These are phyloP conservation scores for Hypoxylon rubiginosum DNA, from an alignment of 2,329 filamentous ascomycete species.

Conservation along the genomic window DNA sequence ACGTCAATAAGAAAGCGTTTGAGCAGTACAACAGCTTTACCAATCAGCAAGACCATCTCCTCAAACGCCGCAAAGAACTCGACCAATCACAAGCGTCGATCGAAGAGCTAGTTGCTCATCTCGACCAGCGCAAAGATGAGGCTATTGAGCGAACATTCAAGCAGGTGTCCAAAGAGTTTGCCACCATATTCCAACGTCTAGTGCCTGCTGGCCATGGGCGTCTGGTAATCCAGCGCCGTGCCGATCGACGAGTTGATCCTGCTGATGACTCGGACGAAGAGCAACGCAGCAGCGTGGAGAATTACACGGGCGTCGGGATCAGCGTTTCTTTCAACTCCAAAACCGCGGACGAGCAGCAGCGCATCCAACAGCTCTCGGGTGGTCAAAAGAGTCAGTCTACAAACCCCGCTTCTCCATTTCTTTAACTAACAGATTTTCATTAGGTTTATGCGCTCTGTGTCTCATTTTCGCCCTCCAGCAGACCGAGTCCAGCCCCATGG, in stretches of 20 bases:
- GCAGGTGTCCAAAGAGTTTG: slow-evolving; percentile 94
- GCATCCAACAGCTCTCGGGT: slow-evolving; percentile 96
- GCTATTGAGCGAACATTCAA: slow-evolving; percentile 99
- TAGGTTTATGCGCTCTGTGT: slow-evolving; percentile 93
- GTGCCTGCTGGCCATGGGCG: slow-evolving; percentile 93
- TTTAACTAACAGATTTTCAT: slow-evolving; percentile 41
- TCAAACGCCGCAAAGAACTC: slow-evolving; percentile 86
- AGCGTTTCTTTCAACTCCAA: slow-evolving; percentile 99
- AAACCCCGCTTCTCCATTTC: slow-evolving; percentile 17
- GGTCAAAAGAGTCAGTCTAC: slow-evolving; percentile 90
- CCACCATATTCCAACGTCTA: slow-evolving; percentile 92
- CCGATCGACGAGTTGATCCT: slow-evolving; percentile 75
- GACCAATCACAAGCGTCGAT: slow-evolving; percentile 89
- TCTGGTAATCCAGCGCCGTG: slow-evolving; percentile 91
- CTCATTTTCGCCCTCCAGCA: slow-evolving; percentile 99
- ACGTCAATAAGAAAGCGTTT: slow-evolving; percentile 99
- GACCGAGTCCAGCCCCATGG: slow-evolving; percentile 97
- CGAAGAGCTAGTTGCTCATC: slow-evolving; percentile 89
- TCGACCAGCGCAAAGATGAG: slow-evolving; percentile 96
- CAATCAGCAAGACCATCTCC: slow-evolving; percentile 87
- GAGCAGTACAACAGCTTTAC: slow-evolving; percentile 99
- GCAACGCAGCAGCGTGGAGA: slow-evolving; percentile 82
- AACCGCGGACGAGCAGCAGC: slow-evolving; percentile 93
- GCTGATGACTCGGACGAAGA: slow-evolving; percentile 78
- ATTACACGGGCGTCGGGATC: slow-evolving; percentile 96